Percentiles rank a stretch among this genome's conserved stretches.
These are phyloP conservation scores for Retiboletus fuscus DNA, from an alignment of 1,284 basidiomycete genomes.

Conservation along the genomic window DNA sequence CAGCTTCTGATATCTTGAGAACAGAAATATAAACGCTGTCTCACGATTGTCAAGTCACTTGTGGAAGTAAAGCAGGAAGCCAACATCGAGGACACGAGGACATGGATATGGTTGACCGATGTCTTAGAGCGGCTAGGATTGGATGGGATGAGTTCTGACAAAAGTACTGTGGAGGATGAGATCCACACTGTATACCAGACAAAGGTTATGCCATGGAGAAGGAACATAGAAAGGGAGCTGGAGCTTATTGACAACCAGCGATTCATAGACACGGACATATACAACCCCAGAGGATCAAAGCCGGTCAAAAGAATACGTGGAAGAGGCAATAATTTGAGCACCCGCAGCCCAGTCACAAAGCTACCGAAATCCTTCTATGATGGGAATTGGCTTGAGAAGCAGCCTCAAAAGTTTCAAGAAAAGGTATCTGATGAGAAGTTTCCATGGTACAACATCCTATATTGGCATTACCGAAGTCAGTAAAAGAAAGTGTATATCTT, in stretches of 20 bases:
- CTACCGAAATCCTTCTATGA: background rate
- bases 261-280: background rate
- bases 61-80: background rate
- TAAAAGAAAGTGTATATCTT: no score
- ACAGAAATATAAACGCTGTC: background rate
- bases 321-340: background rate
- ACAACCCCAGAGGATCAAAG: background rate
- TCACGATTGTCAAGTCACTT: background rate
- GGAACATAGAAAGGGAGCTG: background rate
- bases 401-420: no score
- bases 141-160: constrained; percentile 7
- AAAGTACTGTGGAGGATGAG: background rate
- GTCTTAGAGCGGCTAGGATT: background rate
- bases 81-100: background rate
- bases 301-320: background rate
- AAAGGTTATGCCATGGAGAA: background rate
- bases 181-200: background rate
- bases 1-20: no score
- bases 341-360: background rate
- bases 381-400: background rate
- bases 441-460: no score
- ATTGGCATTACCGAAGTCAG: no score
- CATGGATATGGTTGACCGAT: background rate
- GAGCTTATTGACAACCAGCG: background rate
- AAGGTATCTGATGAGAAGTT: no score